A percentile compares a stretch with the other conserved stretches of the same genome.
These are phyloP conservation scores for Aegilops tauschii DNA, from an alignment of 176 grass and related monocot genomes.

Conservation along the genomic window DNA sequence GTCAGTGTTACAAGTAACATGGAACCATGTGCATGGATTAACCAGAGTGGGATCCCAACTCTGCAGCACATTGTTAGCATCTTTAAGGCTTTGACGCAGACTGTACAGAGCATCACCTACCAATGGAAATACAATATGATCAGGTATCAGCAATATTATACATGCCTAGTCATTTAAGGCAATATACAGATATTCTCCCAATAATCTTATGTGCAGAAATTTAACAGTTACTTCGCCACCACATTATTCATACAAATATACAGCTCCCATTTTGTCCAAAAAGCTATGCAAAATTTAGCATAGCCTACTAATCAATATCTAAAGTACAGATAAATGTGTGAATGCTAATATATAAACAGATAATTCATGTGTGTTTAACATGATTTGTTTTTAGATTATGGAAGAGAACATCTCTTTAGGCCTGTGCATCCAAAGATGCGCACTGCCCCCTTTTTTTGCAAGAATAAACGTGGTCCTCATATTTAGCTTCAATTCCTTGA, in stretches of 20 bases:
- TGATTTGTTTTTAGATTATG: background rate
- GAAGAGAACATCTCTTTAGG: background rate
- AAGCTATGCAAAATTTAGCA: background rate
- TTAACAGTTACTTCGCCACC: background rate
- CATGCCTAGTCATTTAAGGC: slow-evolving; percentile 3
- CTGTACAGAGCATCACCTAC: slow-evolving; percentile 77
- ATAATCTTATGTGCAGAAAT: background rate
- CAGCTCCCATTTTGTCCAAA: background rate
- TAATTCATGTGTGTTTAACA: background rate
- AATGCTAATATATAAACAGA: background rate
- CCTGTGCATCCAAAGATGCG: background rate
- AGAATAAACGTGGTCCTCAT: no score
- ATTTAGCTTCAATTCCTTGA: background rate
- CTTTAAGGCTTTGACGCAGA: slow-evolving; percentile 61
- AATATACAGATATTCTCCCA: background rate
- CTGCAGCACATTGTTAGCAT: slow-evolving; percentile 66
- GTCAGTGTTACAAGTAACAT: slow-evolving; percentile 75
- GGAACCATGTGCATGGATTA: slow-evolving; percentile 92
- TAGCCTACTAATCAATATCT: background rate
- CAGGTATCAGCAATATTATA: slow-evolving; percentile 9
- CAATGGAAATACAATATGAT: slow-evolving; percentile 24
- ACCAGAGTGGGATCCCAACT: slow-evolving; percentile 86
- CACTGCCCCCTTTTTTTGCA: background rate
- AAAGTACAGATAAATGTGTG: background rate
- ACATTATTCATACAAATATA: background rate